A percentile compares a stretch with the other conserved stretches of the same genome.
These are phyloP conservation scores for Pseudopyrenochaeta lycopersici DNA, from an alignment of 2,329 filamentous ascomycete genomes.

Conservation along the genomic window DNA sequence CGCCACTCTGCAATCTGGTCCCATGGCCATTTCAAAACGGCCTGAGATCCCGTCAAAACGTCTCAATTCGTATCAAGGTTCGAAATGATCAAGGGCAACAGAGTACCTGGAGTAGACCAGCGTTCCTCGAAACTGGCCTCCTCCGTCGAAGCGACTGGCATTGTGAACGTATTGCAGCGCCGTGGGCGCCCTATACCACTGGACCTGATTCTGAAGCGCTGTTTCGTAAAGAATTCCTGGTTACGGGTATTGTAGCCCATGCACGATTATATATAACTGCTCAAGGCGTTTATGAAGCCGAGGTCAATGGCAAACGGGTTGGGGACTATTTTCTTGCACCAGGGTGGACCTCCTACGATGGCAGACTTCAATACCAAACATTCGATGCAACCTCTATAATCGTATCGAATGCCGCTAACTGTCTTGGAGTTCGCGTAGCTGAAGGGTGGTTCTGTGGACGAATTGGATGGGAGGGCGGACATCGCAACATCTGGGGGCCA, in stretches of 20 bases:
- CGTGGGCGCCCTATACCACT: neutral
- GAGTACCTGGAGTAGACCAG: neutral
- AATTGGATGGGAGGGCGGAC: slow-evolving; percentile 45
- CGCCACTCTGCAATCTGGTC: neutral
- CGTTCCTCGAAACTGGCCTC: slow-evolving; percentile 1
- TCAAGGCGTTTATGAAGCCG: slow-evolving; percentile 15
- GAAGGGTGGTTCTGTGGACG: slow-evolving; percentile 62
- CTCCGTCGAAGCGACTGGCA: neutral
- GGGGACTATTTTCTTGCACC: slow-evolving; percentile 52
- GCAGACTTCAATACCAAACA: slow-evolving; percentile 61
- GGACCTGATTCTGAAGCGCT: neutral
- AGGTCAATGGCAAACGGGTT: slow-evolving; percentile 16
- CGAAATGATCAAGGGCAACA: neutral
- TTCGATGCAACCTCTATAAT: slow-evolving; percentile 60
- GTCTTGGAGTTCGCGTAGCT: slow-evolving; percentile 54
- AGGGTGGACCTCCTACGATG: slow-evolving; percentile 62
- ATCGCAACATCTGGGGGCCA: slow-evolving; percentile 51
- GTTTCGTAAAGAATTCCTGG: neutral
- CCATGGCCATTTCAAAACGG: neutral
- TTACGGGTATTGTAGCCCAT: slow-evolving; percentile 20
- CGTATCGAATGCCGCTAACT: slow-evolving; percentile 47
- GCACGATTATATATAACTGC: slow-evolving; percentile 20
- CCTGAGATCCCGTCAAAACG: neutral
- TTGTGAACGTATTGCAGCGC: neutral
- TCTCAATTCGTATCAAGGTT: neutral